phyloP scores from a whole-genome alignment of 768 basidiomycete genomes.

The Podaxis rugospora region DNA sequence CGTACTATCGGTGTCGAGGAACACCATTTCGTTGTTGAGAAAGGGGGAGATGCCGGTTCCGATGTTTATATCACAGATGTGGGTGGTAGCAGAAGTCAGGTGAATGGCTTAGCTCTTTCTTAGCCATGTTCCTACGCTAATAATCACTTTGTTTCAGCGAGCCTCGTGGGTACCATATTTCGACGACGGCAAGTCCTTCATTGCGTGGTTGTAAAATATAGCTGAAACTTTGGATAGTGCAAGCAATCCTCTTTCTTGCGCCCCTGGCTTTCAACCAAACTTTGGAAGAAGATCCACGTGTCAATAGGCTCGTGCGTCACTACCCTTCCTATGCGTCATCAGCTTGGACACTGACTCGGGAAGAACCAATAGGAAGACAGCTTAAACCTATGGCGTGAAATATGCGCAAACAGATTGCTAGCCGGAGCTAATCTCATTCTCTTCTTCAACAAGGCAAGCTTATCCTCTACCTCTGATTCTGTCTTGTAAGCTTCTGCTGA shows the following conservation, averaged over 20 bases:
- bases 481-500: neutral
- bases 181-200: constrained; percentile 47
- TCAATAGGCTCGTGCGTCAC: constrained; percentile 56
- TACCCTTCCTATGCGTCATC: neutral
- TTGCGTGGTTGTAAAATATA: neutral
- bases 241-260: constrained; percentile 81
- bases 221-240: constrained; percentile 34
- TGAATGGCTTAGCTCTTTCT: constrained; percentile 14
- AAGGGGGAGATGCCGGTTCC: constrained; percentile 36
- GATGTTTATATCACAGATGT: constrained; percentile 72
- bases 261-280: constrained; percentile 72
- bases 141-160: constrained; percentile 29
- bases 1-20: constrained; percentile 74
- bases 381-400: constrained; percentile 64
- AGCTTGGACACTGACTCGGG: neutral
- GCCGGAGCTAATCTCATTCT: constrained; percentile 61
- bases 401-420: constrained; percentile 62
- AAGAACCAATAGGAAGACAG: constrained; percentile 56
- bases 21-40: constrained; percentile 56
- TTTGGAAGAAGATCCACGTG: constrained; percentile 60
- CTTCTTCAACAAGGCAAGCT: constrained; percentile 67
- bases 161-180: constrained; percentile 76
- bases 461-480: neutral
- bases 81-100: constrained; percentile 56
- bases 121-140: neutral